phyloP scores from a whole-genome alignment of 805 yeast genomes.

The Candida bentonensis region DNA sequence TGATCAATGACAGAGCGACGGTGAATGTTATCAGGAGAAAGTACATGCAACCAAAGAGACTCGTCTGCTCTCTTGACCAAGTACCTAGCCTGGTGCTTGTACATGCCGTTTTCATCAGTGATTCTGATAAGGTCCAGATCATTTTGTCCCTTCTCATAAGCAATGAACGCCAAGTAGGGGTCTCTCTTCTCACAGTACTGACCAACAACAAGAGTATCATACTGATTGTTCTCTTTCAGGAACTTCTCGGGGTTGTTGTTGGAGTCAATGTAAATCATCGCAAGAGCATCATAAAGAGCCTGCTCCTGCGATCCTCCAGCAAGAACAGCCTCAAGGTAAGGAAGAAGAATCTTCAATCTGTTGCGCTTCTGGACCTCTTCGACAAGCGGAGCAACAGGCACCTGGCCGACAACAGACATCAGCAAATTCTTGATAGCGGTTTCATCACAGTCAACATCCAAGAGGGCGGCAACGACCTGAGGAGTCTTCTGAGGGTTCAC shows the following conservation, averaged over 20 bases:
- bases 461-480: conserved; percentile 87
- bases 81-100: conserved; percentile 97
- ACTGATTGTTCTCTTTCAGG: conserved; percentile 75
- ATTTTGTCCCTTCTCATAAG: conserved; percentile 89
- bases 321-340: conserved; percentile 82
- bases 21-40: conserved; percentile 62
- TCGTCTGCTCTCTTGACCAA: conserved; percentile 79
- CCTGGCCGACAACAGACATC: conserved; percentile 81
- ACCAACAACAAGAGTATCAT: conserved; percentile 93
- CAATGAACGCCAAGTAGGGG: conserved; percentile 94
- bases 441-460: conserved; percentile 97
- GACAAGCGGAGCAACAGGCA: conserved; percentile 80
- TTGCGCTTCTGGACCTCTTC: conserved; percentile 94
- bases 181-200: conserved; percentile 98
- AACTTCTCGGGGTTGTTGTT: conserved; percentile 96
- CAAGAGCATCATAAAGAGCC: conserved; percentile 87
- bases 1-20: conserved; percentile 89
- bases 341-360: conserved; percentile 78
- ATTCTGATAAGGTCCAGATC: conserved; percentile 80
- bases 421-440: conserved; percentile 65
- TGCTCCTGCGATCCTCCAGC: conserved; percentile 73
- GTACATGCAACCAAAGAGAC: conserved; percentile 67
- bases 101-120: conserved; percentile 96
- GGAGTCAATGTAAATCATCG: conserved; percentile 94
- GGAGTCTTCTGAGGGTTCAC: conserved; percentile 94